Base-by-base conservation (phyloP, 345 rosid species). In the Erysimum cheiranthoides region DNA sequence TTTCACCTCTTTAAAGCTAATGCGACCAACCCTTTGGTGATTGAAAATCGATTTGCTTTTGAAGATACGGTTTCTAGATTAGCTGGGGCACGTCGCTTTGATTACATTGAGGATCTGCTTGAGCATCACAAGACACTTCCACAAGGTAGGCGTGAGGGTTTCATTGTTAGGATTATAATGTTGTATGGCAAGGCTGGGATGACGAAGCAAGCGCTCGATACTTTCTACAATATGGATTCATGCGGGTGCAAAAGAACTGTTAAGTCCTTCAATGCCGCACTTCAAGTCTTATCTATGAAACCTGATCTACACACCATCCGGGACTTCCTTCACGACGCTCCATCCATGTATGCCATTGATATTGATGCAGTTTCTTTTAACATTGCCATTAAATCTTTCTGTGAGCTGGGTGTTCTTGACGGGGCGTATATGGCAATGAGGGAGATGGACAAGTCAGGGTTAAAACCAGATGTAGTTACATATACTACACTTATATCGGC, bases 101-200 rank as follows among this genome's bases (percentile, higher is more conserved):
- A 88, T 84, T 86, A 73, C 82, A 85, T 92, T 1, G 92, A 88
- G 79, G 78, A 85, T 46, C 77, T 92, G 62, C 96, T 92, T 73
- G 97, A 92, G 86, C 93, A 92, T 21, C 97, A 92, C 58, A 92
- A 89, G 88, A 73, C 82, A 45, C 90, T 92, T 75, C 85, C 83
- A 0, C 97, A 92, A 71, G 93, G 97, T 42, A 84, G 92, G 61
- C 96, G 97, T 1, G 93, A 92, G 75, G 97, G 96, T 11, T 89
- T 89, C 71, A 74, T 90, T 14, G 85, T 90, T 73, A 88, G 96
- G 82, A 89, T 92, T 66, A 92, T 92, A 18, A 88, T 85, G 85
- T 73, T 92, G 75, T 92, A 89, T 82, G 96, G 93, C 5, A 90
- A 88, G 77, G 92, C 86, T 58, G 91, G 91, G 72, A 90, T 92